phyloP scores from a whole-genome alignment of 441 rosid species.

The Adansonia grandidieri region DNA sequence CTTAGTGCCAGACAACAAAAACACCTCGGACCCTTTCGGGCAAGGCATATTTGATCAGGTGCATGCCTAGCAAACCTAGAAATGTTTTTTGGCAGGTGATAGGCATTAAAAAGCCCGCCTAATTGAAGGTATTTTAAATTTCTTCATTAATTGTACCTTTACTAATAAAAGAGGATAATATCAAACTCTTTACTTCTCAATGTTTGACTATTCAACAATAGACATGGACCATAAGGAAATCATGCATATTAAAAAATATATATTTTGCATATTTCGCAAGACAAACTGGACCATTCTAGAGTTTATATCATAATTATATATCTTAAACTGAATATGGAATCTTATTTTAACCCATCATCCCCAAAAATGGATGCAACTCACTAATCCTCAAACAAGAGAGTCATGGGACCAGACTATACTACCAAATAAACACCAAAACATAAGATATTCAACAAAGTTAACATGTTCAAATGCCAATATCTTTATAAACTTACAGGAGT shows the following conservation, averaged over 20 bases:
- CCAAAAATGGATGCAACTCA: not conserved
- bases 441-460: not conserved
- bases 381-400: not conserved
- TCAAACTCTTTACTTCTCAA: not conserved
- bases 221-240: not conserved
- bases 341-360: not conserved
- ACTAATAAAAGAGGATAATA: not conserved
- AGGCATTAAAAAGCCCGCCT: no score
- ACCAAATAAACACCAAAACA: not conserved
- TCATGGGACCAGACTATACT: not conserved
- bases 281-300: no score
- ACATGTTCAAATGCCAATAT: not conserved
- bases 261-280: no score
- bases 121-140: no score
- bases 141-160: not conserved
- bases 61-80: no score
- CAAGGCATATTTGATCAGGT: not conserved
- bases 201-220: not conserved
- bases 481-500: not conserved
- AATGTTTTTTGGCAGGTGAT: no score
- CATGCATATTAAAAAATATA: no score
- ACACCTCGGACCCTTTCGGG: not conserved
- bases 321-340: not conserved
- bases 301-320: no score
- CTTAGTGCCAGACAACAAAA: not conserved